phyloP scores from a whole-genome alignment of 768 basidiomycete genomes.

The Phylloporus sp. region DNA sequence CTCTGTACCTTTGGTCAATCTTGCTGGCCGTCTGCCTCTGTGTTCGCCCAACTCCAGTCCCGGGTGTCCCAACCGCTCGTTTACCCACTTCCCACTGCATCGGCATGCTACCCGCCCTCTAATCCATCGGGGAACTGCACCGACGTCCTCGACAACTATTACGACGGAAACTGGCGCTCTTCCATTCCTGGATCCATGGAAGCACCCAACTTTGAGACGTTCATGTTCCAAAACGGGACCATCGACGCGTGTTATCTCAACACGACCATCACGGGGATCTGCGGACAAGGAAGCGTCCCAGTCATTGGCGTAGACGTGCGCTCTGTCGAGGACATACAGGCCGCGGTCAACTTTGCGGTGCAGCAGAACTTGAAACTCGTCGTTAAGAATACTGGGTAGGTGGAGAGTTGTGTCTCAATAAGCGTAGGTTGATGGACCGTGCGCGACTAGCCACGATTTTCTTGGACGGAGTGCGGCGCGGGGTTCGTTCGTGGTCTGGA shows the following conservation, averaged over 20 bases:
- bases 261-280: conserved; percentile 23
- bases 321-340: conserved; percentile 23
- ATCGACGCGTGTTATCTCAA: conserved; percentile 35
- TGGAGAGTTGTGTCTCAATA: neutral
- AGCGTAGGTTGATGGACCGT: neutral
- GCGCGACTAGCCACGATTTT: conserved; percentile 31
- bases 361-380: conserved; percentile 20
- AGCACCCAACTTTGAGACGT: conserved; percentile 31
- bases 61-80: conserved; percentile 15
- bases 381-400: conserved; percentile 28
- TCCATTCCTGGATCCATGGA: conserved; percentile 40
- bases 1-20: conserved; percentile 17
- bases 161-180: conserved; percentile 38
- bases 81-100: conserved; percentile 15
- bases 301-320: conserved; percentile 24
- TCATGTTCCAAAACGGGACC: conserved; percentile 39
- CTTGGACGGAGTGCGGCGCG: conserved; percentile 38
- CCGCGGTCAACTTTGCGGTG: conserved; percentile 22
- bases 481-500: conserved; percentile 40
- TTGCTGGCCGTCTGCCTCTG: conserved; percentile 15
- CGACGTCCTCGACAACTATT: conserved; percentile 24
- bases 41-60: conserved; percentile 13
- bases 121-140: conserved; percentile 36
- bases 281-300: conserved; percentile 25
- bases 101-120: conserved; percentile 11